Evolutionary conservation across 2,329 filamentous ascomycete species (phyloP), one percentile per base, ranked within the genome.

Genomic region (Didymella sp.): DNA sequence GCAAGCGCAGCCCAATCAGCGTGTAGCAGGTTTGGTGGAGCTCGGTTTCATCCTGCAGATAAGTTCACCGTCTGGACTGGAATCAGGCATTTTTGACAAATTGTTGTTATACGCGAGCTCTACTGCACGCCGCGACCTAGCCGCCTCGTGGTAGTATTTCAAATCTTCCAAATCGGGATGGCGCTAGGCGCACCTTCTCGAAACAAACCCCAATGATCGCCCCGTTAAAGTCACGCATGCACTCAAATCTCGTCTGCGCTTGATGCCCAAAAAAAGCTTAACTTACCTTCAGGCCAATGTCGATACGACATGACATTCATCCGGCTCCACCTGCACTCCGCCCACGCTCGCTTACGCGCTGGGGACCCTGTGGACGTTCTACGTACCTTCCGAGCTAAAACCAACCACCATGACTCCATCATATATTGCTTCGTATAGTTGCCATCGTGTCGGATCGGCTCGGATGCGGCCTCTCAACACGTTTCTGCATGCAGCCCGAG

Each of bases 121-220:
- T 38, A 35, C 17, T 19, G 22, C 35, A 48, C 27, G 47, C 47
- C 37, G 22, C 38, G 30, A 44, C 37, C 54, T 48, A 46, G 54
- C 12, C 22, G 48, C 30, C 38, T 48, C 43, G 58, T 66, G 48
- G 59, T 60, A 21, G 64, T 66, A 73, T 73, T 73, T 64, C 61
- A 72, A 72, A 72, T 72, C 45, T 59, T 41, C 46, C 42, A 28
- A 60, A 21, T 55, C 47, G 58, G 42, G 55, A 59, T 52, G 50
- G 51, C 63, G 66, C 67, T 68, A 38, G 66, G 59, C 49, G 44
- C 49, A 51, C 30, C 50, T 45, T 59, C 54, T 62, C 51, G 54
- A 64, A 63, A 62, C 66, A 51, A 43, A 19, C 43, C 31, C 48
- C 33, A 42, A 57, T 30, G 52, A 50, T 51, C 48, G 44, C 21